Evolutionary conservation across 352 stramenopile species (phyloP).

Genomic region (Lagenidium giganteum): DNA sequence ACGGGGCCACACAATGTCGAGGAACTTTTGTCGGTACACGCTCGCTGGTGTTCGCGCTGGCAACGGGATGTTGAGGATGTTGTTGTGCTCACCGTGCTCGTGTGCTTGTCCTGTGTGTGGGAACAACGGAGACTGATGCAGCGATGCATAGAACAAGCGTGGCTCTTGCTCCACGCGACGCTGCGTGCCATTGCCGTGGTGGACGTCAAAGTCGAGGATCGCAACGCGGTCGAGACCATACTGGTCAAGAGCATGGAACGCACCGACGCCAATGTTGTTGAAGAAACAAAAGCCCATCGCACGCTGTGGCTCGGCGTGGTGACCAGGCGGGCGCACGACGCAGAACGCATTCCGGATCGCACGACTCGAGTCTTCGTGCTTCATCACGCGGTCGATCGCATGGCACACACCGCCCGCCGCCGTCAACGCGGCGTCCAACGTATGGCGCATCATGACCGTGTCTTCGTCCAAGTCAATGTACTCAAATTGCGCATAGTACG

Average conservation of each 20-base stretch:
- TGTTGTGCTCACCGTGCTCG: constrained; percentile 26
- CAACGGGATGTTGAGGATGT: constrained; percentile 47
- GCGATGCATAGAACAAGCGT: constrained; percentile 43
- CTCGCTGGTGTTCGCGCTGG: constrained; percentile 23
- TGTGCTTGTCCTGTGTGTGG: constrained; percentile 30
- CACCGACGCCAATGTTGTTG: constrained; percentile 94
- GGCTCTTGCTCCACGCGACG: constrained; percentile 22
- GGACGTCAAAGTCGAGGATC: constrained; percentile 77
- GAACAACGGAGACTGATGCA: constrained; percentile 52
- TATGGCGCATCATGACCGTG: constrained; percentile 62
- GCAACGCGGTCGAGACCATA: constrained; percentile 38
- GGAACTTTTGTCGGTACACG: constrained; percentile 34
- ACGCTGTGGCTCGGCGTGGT: constrained; percentile 42
- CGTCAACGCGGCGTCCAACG: constrained; percentile 45
- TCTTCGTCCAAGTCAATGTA: constrained; percentile 67
- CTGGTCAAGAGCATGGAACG: constrained; percentile 87
- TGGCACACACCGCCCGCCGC: constrained; percentile 80
- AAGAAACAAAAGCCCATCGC: constrained; percentile 93
- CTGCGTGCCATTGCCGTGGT: constrained; percentile 88
- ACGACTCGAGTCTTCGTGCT: constrained; percentile 1
- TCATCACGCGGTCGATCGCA: constrained; percentile 57
- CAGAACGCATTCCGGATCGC: constrained; percentile 80
- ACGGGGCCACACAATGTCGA: constrained; percentile 21
- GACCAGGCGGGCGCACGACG: constrained; percentile 61
- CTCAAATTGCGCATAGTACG: constrained; percentile 59